Evolutionary conservation across 495 filamentous ascomycete species (phyloP).

Genomic region (Pyrenula aspistea): DNA sequence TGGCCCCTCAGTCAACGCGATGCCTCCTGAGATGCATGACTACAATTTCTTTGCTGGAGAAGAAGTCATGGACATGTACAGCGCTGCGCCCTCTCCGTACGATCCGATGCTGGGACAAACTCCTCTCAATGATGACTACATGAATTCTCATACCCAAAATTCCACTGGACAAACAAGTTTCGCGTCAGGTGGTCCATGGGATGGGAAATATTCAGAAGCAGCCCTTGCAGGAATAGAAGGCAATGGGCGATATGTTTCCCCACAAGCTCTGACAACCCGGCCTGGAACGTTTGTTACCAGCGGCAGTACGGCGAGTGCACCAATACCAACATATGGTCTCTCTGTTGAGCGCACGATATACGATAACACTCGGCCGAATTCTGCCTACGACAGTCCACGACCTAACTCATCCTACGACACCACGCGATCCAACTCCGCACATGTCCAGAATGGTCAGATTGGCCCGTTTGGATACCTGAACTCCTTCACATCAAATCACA

Average conservation of each 20-base stretch:
- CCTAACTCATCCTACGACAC: neutral
- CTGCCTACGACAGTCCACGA: neutral
- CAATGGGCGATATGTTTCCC: neutral
- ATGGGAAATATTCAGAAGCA: neutral
- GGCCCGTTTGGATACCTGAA: neutral
- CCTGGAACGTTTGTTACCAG: neutral
- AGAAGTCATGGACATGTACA: neutral
- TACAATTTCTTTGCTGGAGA: neutral
- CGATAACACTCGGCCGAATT: neutral
- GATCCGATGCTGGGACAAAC: neutral
- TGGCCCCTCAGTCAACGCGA: neutral
- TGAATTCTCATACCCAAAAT: too few relatives aligned
- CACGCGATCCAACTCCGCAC: neutral
- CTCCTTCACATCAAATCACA: neutral
- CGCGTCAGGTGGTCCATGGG: neutral
- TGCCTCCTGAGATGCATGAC: neutral
- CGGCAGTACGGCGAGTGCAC: neutral
- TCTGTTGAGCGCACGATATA: neutral
- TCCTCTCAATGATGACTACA: neutral
- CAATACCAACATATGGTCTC: neutral
- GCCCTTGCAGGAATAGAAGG: neutral
- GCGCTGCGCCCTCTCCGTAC: neutral
- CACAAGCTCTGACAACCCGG: neutral
- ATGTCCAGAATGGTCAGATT: too few relatives aligned
- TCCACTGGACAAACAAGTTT: too few relatives aligned